phyloP scores from a whole-genome alignment of 148 eudicot species.

The Persicaria maculosa region DNA sequence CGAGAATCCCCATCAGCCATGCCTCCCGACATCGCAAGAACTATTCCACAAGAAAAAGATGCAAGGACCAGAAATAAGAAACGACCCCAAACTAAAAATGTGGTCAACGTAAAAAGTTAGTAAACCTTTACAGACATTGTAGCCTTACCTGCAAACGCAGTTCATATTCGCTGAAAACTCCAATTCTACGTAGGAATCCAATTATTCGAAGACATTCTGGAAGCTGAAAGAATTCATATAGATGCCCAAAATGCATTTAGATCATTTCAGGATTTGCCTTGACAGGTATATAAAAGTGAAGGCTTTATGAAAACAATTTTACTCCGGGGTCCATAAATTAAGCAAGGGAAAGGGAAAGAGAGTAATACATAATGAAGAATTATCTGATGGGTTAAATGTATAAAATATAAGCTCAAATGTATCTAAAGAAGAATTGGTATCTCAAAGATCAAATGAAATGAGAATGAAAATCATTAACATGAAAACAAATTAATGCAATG shows the following conservation, averaged over 20 bases:
- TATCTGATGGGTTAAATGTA: not conserved
- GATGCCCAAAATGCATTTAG: slow-evolving; percentile 7
- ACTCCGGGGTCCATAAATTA: not conserved
- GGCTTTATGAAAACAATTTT: not conserved
- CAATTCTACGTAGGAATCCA: slow-evolving; percentile 93
- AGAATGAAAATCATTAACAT: not conserved
- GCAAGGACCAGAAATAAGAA: not conserved
- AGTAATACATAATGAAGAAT: not conserved
- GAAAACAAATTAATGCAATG: too few relatives aligned
- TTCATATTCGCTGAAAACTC: slow-evolving; percentile 88
- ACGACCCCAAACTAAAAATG: not conserved
- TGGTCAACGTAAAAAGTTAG: not conserved
- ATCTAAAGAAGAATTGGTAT: not conserved
- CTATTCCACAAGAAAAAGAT: slow-evolving; percentile 32
- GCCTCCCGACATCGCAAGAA: slow-evolving; percentile 94
- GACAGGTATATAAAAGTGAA: not conserved
- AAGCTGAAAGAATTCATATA: slow-evolving; percentile 43
- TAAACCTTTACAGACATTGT: not conserved
- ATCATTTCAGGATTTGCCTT: slow-evolving; percentile 2
- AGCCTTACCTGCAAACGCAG: slow-evolving; percentile 85
- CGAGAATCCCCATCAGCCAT: slow-evolving; percentile 92
- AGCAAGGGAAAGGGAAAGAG: not conserved
- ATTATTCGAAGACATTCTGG: slow-evolving; percentile 97
- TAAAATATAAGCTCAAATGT: not conserved
- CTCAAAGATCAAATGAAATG: not conserved